phyloP scores from a whole-genome alignment of 2,329 filamentous ascomycete genomes.

The Venturia asperata region DNA sequence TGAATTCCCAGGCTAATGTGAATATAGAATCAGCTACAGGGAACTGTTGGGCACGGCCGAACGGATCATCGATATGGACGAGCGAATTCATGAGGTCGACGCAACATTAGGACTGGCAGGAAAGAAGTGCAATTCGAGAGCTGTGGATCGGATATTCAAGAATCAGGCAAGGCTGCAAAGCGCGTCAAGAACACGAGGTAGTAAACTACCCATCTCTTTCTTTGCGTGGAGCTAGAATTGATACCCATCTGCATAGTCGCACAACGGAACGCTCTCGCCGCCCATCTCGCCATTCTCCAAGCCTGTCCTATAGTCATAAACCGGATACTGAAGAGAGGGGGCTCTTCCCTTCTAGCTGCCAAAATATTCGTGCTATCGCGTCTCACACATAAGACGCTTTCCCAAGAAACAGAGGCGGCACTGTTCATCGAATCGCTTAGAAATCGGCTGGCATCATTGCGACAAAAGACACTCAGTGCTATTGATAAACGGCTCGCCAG shows the following conservation, averaged over 20 bases:
- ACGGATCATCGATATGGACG: slow-evolving; percentile 84
- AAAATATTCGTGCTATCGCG: slow-evolving; percentile 66
- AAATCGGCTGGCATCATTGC: slow-evolving; percentile 55
- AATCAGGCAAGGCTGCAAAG: slow-evolving; percentile 49
- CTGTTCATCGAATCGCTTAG: slow-evolving; percentile 56
- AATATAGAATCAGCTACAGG: slow-evolving; percentile 61
- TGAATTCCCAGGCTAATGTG: neutral
- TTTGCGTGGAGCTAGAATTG: neutral
- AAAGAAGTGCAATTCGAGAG: slow-evolving; percentile 64
- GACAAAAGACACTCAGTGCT: slow-evolving; percentile 57
- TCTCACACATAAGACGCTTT: slow-evolving; percentile 66
- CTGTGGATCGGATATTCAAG: slow-evolving; percentile 58
- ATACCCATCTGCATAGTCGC: slow-evolving; percentile 19
- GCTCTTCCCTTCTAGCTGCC: slow-evolving; percentile 50
- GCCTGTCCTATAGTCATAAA: slow-evolving; percentile 47
- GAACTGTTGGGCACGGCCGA: slow-evolving; percentile 88
- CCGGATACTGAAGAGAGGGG: slow-evolving; percentile 42
- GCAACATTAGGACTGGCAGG: slow-evolving; percentile 64
- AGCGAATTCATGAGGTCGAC: slow-evolving; percentile 68
- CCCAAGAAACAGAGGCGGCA: slow-evolving; percentile 42
- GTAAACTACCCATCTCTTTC: too few relatives aligned
- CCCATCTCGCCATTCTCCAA: slow-evolving; percentile 52
- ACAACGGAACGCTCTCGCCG: slow-evolving; percentile 38
- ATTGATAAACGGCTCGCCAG: slow-evolving; percentile 49
- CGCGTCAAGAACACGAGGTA: slow-evolving; percentile 2